Base-by-base conservation (phyloP, 2,329 filamentous ascomycete genomes). In the Myriosclerotinia duriaeana region DNA sequence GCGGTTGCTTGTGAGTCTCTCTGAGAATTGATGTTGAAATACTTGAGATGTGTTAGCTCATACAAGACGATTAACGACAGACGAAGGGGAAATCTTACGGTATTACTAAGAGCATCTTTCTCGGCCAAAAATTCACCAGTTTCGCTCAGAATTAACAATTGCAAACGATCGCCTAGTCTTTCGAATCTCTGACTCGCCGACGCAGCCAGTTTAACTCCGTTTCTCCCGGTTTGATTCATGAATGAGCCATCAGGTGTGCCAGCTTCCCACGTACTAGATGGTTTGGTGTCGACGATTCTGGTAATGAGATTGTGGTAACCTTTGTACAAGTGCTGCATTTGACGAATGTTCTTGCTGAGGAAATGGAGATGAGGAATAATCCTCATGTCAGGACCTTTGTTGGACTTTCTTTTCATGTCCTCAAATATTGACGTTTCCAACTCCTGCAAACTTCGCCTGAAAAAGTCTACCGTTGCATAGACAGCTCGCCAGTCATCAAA, bases 21-120 rank as follows among this genome's bases (percentile, higher is more conserved):
- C 73, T 92, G 86, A 22, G 89, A 86, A 67, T 89, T 91, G 70
- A 93, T 82, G 76, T 90, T 91, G 81, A 92, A 92, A 76, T 92
- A 92, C 87, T 90, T 67, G 48, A 12, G 17, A 30, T 15, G 4
- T 71, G 42, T 68, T 61, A 74, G 67, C n/a, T 48, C 53, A 9
- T n/a, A 15, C 26, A 8, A 22, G 2, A 8, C 44, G 15, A 50
- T 42, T 54, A 56, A 61, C 54, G 56, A 12, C 11, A 53, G 48
- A n/a, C 36, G 15, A 56, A 50, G 36, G 26, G 44, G 53, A 14
- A 14, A 12, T 59, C 53, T 17, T 76, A 89, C 88, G 74, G 91
- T 86, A 69, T 85, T 84, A 4, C 89, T 87, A 36, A 93, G 79
- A 0, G 86, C 86, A 36, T 89, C 87, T 74, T 91, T 92, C 76